phyloP scores from a whole-genome alignment of 106 monocot species.

The Triglochin maritima region DNA sequence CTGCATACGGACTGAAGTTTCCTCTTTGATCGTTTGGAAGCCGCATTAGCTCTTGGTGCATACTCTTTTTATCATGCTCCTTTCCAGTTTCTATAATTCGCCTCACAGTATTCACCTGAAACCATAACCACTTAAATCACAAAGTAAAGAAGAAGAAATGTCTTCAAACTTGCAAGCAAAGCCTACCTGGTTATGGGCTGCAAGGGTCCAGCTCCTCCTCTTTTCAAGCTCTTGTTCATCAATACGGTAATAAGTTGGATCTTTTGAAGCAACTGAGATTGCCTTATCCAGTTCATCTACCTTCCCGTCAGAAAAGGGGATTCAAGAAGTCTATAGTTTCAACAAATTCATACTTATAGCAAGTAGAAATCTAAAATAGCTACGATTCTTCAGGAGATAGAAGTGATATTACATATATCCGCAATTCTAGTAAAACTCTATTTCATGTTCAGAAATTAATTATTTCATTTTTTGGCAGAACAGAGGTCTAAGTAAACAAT shows the following conservation, averaged over 20 bases:
- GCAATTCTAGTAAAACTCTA: neutral
- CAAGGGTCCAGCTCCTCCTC: slow-evolving; percentile 55
- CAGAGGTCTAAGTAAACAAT: too few relatives aligned
- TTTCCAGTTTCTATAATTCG: slow-evolving; percentile 14
- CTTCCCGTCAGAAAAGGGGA: slow-evolving; percentile 35
- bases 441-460: neutral
- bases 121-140: neutral
- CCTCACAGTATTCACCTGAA: slow-evolving; percentile 6
- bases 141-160: neutral
- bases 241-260: slow-evolving; percentile 80
- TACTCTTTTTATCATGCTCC: neutral
- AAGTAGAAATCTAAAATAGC: neutral
- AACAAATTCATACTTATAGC: neutral
- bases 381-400: neutral
- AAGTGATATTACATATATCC: too few relatives aligned
- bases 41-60: slow-evolving; percentile 2
- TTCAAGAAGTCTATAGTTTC: too few relatives aligned
- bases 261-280: slow-evolving; percentile 75
- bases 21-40: slow-evolving; percentile 3
- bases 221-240: slow-evolving; percentile 72
- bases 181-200: slow-evolving; percentile 64
- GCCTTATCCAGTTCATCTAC: slow-evolving; percentile 85
- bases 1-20: slow-evolving; percentile 1
- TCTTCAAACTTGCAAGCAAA: neutral
- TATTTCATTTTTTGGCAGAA: too few relatives aligned